Base-by-base conservation (phyloP, 345 rosid genomes). In the Iberis pinnata region DNA sequence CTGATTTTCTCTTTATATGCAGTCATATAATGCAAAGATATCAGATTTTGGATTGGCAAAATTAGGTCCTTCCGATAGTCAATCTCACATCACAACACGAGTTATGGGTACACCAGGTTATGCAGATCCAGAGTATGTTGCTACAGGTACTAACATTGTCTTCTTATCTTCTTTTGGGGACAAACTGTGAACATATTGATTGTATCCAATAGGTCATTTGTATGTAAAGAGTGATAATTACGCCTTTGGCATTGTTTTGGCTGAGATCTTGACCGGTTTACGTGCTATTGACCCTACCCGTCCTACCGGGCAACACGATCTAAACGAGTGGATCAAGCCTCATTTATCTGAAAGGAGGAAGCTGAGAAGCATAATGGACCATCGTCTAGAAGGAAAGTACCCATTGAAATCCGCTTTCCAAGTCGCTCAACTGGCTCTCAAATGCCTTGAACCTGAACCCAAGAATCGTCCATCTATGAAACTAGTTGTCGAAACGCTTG, bases 11-110 rank as follows among this genome's bases (percentile, higher is more conserved):
- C 24, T 57, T 47, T 5, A 45, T 73, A 45, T 73, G 72, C 88
- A 92, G 98, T 74, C 71, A 12, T 92, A 83, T 60, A 81, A 74
- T 18, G 84, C 98, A 43, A 92, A 85, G 78, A 50, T 92, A 69
- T 92, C 98, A 2, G 98, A 92, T 50, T 92, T 92, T 53, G 98
- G 98, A 47, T 69, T 92, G 72, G 98, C 98, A 20, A 92, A 88
- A 47, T 25, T 83, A 48, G 98, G 98, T 50, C 98, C 97, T 72
- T 88, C 98, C 1, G 95, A 86, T 1, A 92, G 98, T 74, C 89
- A 80, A 31, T 92, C 98, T 42, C 98, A 92, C 29, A 80, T 92
- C 12, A 88, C 97, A 50, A 92, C 98, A 11, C 70, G 97, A 12
- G 82, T 92, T 22, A 85, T 92, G 85, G 98, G 97, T 25, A 92